Conservation (phyloP, 179 eudicot genomes). For the Beta macrorhiza region DNA sequence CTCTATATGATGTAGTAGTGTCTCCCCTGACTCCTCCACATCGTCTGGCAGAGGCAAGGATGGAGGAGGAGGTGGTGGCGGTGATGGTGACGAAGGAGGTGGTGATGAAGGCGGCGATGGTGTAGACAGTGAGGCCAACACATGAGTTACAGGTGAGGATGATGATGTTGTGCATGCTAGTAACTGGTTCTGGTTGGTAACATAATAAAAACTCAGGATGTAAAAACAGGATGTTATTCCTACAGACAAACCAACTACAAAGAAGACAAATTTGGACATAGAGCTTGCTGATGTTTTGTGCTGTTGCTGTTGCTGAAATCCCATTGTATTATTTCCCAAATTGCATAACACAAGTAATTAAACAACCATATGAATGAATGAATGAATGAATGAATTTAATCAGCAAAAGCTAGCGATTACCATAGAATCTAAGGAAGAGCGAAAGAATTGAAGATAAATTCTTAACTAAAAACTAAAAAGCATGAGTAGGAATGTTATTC, state of each 20-base stretch:
- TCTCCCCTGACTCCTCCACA: not conserved
- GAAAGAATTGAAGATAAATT: too few species aligned
- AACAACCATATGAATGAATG: not conserved
- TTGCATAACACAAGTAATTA: not conserved
- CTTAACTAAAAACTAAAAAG: not conserved
- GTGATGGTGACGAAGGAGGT: not conserved
- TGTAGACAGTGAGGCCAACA: not conserved
- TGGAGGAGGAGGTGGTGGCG: constrained; percentile 1
- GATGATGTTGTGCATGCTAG: not conserved
- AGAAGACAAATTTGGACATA: constrained; percentile 2
- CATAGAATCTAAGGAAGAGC: not conserved
- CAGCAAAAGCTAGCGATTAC: not conserved
- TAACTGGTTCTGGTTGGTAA: not conserved
- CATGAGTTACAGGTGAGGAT: not conserved
- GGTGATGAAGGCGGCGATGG: not conserved
- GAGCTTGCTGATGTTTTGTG: constrained; percentile 2
- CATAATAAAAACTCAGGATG: constrained; percentile 5
- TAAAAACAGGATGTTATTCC: constrained; percentile 16
- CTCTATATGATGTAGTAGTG: too few species aligned
- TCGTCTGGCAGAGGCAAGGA: not conserved
- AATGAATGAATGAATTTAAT: not conserved
- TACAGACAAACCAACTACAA: constrained; percentile 6
- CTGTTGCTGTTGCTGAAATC: not conserved
- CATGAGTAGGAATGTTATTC: not conserved
- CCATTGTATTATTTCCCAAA: not conserved